Evolutionary conservation across 2,329 filamentous ascomycete genomes (phyloP), one percentile per base, ranked within the genome.

Genomic region (Xylariaceae sp.): DNA sequence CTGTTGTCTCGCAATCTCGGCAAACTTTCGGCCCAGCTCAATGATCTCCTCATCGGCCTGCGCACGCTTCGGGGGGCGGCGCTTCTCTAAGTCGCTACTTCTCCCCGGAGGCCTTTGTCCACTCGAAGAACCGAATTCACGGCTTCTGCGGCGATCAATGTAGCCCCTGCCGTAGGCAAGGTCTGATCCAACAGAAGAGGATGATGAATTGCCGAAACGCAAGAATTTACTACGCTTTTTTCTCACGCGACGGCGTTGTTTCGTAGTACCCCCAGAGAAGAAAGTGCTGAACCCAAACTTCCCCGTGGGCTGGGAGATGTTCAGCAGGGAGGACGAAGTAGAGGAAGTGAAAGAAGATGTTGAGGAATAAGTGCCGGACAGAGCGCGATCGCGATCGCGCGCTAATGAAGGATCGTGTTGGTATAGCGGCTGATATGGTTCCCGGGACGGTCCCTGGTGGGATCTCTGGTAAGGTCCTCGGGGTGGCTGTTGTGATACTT

Each of bases 161-260:
- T 79, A 85, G 15, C 83, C 84, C 51, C 72, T 76, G 9, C 85
- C 85, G 65, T 87, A 88, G 9, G 85, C 85, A 56, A 88, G 71
- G 65, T 89, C 86, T 18, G 80, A 81, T 67, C 87, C 83, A 51
- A 87, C 75, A 0, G 84, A 86, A 0, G 84, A 87, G 2, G 82
- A 85, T 1, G 84, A 88, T 1, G 80, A 85, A 62, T 84, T 86
- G 51, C 73, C 75, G 61, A 83, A 78, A 53, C 76, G 79, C 40
- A 85, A 75, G 49, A 86, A 77, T 54, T 59, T 57, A 36, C 81
- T 77, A 37, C 75, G 75, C 59, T 72, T 75, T 59, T 74, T 76
- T 52, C 75, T 76, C 60, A 75, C 61, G 37, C 67, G 67, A 49
- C 61, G 66, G 32, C 69, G 70, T n/a, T 70, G 69, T 22, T 71